Conservation (phyloP, 2,329 filamentous ascomycete genomes). For the Simplicillium sp. region DNA sequence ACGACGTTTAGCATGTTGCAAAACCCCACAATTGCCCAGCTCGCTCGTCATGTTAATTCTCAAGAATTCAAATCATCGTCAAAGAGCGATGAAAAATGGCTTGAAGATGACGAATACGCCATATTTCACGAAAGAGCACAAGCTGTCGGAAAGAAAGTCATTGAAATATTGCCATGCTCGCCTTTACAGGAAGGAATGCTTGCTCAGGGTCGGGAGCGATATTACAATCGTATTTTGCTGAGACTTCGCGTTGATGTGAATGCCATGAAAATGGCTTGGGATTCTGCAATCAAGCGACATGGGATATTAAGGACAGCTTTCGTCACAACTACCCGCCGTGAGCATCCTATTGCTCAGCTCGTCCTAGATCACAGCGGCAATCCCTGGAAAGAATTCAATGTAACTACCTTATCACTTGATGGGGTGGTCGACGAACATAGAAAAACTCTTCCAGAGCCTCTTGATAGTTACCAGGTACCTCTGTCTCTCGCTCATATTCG, state of each 20-base stretch:
- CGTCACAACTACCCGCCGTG: conserved; percentile 48
- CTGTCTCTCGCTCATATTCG: conserved; percentile 33
- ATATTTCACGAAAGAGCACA: conserved; percentile 21
- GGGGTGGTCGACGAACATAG: conserved; percentile 29
- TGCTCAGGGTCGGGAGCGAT: conserved; percentile 41
- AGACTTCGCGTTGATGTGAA: conserved; percentile 40
- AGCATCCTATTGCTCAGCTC: conserved; percentile 62
- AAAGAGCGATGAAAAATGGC: too few relatives aligned
- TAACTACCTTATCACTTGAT: conserved; percentile 21
- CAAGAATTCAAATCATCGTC: too few relatives aligned
- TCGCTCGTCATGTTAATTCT: conserved; percentile 30
- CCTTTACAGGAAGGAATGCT: conserved; percentile 86
- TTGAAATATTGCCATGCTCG: conserved; percentile 67
- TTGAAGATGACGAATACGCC: too few relatives aligned
- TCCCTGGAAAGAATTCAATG: conserved; percentile 28
- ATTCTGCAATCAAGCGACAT: conserved; percentile 53
- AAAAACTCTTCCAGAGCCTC: conserved; percentile 21
- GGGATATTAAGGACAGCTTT: conserved; percentile 74
- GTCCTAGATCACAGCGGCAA: conserved; percentile 41
- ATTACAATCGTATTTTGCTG: conserved; percentile 66
- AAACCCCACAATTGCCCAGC: conserved; percentile 53
- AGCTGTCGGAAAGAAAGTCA: conserved; percentile 24
- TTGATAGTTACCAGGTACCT: conserved; percentile 36
- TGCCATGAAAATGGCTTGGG: conserved; percentile 52
- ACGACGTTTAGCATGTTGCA: conserved; percentile 63